Evolutionary conservation across 2,329 filamentous ascomycete species (phyloP).

Genomic region (Colletotrichum gigasporum): DNA sequence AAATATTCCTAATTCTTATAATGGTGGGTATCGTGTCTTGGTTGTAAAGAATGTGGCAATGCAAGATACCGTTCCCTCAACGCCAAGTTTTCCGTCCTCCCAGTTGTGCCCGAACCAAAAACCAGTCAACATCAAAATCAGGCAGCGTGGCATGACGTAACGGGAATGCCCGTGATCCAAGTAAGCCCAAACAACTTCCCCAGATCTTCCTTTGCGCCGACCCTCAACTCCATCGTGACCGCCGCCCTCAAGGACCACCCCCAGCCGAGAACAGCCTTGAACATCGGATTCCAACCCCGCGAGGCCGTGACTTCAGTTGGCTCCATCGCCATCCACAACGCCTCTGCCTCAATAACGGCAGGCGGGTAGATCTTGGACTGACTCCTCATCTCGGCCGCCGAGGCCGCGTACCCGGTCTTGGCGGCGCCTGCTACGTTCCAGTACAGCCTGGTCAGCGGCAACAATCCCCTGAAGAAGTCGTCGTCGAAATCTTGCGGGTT

Average conservation of each 20-base stretch:
- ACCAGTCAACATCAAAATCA: background rate
- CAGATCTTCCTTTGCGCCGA: constrained; percentile 35
- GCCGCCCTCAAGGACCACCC: constrained; percentile 21
- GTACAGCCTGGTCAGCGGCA: constrained; percentile 39
- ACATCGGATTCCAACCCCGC: background rate
- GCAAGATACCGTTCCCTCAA: constrained; percentile 3
- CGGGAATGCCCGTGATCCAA: constrained; percentile 36
- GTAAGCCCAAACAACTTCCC: constrained; percentile 38
- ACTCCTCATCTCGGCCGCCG: background rate
- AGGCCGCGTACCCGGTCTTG: background rate
- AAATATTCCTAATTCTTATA: no score
- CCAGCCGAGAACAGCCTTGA: constrained; percentile 9
- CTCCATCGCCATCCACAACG: constrained; percentile 4
- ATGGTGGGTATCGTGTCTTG: no score
- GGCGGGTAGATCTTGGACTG: constrained; percentile 23
- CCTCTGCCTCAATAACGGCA: constrained; percentile 10
- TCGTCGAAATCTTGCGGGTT: constrained; percentile 36
- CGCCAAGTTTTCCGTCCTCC: background rate
- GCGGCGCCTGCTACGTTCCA: constrained; percentile 32
- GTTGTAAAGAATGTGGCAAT: background rate
- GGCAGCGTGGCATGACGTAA: background rate
- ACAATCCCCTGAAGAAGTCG: constrained; percentile 35
- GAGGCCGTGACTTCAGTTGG: constrained; percentile 8
- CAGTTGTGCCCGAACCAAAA: no score
- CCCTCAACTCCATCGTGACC: constrained; percentile 32